Conservation (phyloP, 441 rosid species). For the Bruguiera hainesii region DNA sequence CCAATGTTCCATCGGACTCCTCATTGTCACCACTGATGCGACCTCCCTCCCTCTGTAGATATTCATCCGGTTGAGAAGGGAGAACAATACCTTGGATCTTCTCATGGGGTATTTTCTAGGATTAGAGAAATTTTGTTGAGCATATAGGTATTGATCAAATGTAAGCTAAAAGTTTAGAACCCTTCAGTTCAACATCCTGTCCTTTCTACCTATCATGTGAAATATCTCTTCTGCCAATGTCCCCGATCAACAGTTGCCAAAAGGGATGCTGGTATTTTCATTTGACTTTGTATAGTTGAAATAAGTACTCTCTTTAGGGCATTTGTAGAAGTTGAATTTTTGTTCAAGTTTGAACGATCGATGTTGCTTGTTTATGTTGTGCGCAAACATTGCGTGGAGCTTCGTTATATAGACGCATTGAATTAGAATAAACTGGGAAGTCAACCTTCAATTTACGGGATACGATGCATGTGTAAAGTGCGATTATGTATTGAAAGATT, state of each 20-base stretch:
- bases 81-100: slow-evolving; percentile 8
- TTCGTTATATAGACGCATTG: too few species aligned
- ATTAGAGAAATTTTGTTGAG: slow-evolving; percentile 32
- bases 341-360: too few species aligned
- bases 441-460: too few species aligned
- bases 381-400: neutral
- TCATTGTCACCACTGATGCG: neutral
- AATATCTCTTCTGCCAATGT: neutral
- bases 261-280: slow-evolving; percentile 14
- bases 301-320: slow-evolving; percentile 4
- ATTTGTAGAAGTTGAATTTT: neutral
- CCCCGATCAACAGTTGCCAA: neutral
- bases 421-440: too few species aligned
- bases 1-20: neutral
- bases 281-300: slow-evolving; percentile 26
- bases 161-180: slow-evolving; percentile 28
- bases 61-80: slow-evolving; percentile 1
- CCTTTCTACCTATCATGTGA: slow-evolving; percentile 3
- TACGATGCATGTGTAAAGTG: too few species aligned
- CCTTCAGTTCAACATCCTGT: neutral
- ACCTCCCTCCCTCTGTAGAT: neutral
- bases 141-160: slow-evolving; percentile 27
- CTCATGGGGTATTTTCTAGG: slow-evolving; percentile 18
- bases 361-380: too few species aligned
- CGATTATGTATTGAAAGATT: too few species aligned